Percentiles rank a stretch among this genome's conserved stretches.
Conservation (phyloP, 495 filamentous ascomycete genomes). For the Clohesyomyces aquaticus region DNA sequence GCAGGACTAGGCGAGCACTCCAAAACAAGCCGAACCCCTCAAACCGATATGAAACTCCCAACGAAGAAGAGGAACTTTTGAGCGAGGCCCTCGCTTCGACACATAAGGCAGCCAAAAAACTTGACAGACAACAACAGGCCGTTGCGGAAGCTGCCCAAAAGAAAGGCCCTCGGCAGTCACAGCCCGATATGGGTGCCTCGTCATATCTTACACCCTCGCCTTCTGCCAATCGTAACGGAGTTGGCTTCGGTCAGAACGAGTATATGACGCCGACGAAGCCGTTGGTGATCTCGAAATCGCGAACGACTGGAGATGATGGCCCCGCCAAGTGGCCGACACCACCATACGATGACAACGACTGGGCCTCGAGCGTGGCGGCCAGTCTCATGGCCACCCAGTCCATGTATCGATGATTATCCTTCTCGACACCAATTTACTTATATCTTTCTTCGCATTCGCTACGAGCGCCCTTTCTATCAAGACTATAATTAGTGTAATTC, state of each 20-base stretch:
- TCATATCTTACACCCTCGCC: slow-evolving; percentile 92
- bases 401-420: slow-evolving; percentile 31
- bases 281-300: slow-evolving; percentile 63
- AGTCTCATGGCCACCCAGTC: slow-evolving; percentile 62
- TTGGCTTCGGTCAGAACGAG: slow-evolving; percentile 66
- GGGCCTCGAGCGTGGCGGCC: slow-evolving; percentile 77
- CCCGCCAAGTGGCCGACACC: slow-evolving; percentile 91
- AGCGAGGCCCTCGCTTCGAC: slow-evolving; percentile 75
- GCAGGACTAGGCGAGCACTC: slow-evolving; percentile 79
- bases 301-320: slow-evolving; percentile 53
- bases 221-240: slow-evolving; percentile 76
- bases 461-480: too few species aligned
- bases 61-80: slow-evolving; percentile 94
- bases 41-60: slow-evolving; percentile 88
- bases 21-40: slow-evolving; percentile 72
- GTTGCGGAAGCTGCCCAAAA: slow-evolving; percentile 49
- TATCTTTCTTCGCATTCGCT: slow-evolving; percentile 23
- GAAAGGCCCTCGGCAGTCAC: slow-evolving; percentile 32
- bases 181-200: slow-evolving; percentile 46
- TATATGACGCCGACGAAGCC: slow-evolving; percentile 54
- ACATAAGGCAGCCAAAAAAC: slow-evolving; percentile 58
- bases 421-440: not conserved
- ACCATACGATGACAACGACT: slow-evolving; percentile 87
- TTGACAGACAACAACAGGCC: slow-evolving; percentile 53
- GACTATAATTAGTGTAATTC: slow-evolving; percentile 31